Conservation (phyloP, 2,329 filamentous ascomycete species). For the Colletotrichum tofieldiae region DNA sequence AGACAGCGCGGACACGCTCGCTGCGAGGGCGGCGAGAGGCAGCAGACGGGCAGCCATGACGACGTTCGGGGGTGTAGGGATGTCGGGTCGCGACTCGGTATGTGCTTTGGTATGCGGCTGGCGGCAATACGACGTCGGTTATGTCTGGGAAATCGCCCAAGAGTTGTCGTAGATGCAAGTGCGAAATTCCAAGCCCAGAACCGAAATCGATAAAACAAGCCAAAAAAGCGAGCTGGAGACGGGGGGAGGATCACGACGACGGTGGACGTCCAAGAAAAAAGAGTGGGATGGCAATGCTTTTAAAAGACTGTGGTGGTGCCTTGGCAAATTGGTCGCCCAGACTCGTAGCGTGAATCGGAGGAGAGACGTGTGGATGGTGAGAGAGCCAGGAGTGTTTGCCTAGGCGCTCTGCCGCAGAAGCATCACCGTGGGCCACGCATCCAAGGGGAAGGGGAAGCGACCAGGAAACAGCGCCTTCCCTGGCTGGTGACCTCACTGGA, state of each 20-base stretch:
- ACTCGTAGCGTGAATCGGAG: slow-evolving; percentile 20
- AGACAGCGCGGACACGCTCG: slow-evolving; percentile 26
- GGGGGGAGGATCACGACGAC: background rate
- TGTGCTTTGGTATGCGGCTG: background rate
- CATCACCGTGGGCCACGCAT: slow-evolving; percentile 4
- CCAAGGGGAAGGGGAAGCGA: slow-evolving; percentile 14
- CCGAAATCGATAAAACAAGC: slow-evolving; percentile 23
- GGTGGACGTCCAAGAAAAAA: slow-evolving; percentile 21
- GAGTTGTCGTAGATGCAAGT: slow-evolving; percentile 19
- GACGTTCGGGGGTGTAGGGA: background rate
- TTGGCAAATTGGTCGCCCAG: slow-evolving; percentile 36
- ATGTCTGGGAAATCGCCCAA: slow-evolving; percentile 1
- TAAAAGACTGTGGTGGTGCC: slow-evolving; percentile 28
- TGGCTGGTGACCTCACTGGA: slow-evolving; percentile 33
- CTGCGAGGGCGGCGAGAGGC: slow-evolving; percentile 29
- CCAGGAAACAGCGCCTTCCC: slow-evolving; percentile 6
- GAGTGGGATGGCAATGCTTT: slow-evolving; percentile 40
- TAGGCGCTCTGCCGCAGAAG: slow-evolving; percentile 23
- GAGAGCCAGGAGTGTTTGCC: slow-evolving; percentile 18
- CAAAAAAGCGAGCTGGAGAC: slow-evolving; percentile 13
- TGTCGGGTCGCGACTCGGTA: slow-evolving; percentile 4
- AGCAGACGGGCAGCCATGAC: slow-evolving; percentile 26
- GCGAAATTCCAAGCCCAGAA: slow-evolving; percentile 9
- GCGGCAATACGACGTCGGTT: background rate
- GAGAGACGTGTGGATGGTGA: slow-evolving; percentile 10